Conservation (phyloP, 352 stramenopile genomes). For the Phytophthora sp. region DNA sequence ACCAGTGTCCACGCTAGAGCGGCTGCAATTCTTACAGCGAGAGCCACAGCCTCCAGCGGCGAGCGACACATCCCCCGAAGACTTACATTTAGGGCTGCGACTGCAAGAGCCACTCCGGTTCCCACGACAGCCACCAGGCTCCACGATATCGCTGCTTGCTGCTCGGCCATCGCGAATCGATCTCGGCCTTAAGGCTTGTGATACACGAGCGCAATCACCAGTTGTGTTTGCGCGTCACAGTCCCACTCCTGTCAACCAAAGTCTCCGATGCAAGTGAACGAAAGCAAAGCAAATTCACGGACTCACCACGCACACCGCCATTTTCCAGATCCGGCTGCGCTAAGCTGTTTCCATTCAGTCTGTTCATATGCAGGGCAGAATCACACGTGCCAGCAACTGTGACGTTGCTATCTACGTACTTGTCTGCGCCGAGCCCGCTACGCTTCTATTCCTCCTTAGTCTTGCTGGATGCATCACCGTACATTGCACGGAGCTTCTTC, state of each 20-base stretch:
- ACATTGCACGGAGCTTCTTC: slow-evolving; percentile 75
- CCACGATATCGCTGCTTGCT: slow-evolving; percentile 13
- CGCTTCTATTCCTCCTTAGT: slow-evolving; percentile 35
- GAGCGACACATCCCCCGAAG: slow-evolving; percentile 28
- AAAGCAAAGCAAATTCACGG: too few relatives aligned
- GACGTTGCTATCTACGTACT: slow-evolving; percentile 12
- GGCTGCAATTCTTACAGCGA: slow-evolving; percentile 9
- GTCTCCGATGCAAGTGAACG: not conserved
- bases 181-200: not conserved
- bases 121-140: not conserved
- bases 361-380: too few relatives aligned
- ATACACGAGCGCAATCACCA: not conserved
- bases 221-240: not conserved
- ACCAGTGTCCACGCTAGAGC: slow-evolving; percentile 13
- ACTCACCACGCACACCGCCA: slow-evolving; percentile 3
- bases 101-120: not conserved
- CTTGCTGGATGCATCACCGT: slow-evolving; percentile 78
- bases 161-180: slow-evolving; percentile 5
- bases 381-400: too few relatives aligned
- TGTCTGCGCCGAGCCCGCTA: too few relatives aligned
- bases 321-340: not conserved
- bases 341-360: slow-evolving; percentile 13
- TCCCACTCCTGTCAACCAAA: slow-evolving; percentile 11
- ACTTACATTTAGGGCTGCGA: slow-evolving; percentile 6
- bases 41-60: slow-evolving; percentile 23